Conservation (phyloP, 1,284 basidiomycete species). For the Malassezia psittaci region DNA sequence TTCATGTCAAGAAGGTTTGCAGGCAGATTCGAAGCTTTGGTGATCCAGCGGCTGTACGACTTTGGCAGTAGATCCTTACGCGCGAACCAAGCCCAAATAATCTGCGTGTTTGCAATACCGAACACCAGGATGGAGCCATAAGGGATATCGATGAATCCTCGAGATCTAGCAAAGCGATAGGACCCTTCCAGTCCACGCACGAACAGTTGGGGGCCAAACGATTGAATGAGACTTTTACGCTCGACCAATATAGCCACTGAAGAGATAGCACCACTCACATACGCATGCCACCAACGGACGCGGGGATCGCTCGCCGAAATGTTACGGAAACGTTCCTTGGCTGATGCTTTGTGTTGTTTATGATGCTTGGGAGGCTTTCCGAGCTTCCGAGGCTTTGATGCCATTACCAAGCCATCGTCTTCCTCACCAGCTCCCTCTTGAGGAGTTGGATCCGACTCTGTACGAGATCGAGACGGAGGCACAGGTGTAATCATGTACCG, state of each 20-base stretch:
- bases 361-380: neutral
- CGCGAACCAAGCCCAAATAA: conserved; percentile 67
- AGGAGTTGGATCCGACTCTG: conserved; percentile 1
- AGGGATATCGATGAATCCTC: conserved; percentile 58
- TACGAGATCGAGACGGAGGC: neutral
- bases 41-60: conserved; percentile 41
- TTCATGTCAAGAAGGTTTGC: neutral
- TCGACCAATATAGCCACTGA: conserved; percentile 75
- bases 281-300: conserved; percentile 67
- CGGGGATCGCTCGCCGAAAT: conserved; percentile 41
- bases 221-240: conserved; percentile 67
- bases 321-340: conserved; percentile 16
- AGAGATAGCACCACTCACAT: conserved; percentile 71
- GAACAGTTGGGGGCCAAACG: conserved; percentile 58
- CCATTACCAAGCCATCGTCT: neutral
- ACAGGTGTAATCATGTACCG: neutral
- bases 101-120: conserved; percentile 68
- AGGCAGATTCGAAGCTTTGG: conserved; percentile 29
- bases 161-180: conserved; percentile 63
- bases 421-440: neutral
- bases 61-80: conserved; percentile 28
- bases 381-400: neutral
- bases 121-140: conserved; percentile 77
- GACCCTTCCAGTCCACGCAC: conserved; percentile 71
- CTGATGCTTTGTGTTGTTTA: neutral